Base-by-base conservation (phyloP, 352 stramenopile species). In the Phytophthora hybrid region DNA sequence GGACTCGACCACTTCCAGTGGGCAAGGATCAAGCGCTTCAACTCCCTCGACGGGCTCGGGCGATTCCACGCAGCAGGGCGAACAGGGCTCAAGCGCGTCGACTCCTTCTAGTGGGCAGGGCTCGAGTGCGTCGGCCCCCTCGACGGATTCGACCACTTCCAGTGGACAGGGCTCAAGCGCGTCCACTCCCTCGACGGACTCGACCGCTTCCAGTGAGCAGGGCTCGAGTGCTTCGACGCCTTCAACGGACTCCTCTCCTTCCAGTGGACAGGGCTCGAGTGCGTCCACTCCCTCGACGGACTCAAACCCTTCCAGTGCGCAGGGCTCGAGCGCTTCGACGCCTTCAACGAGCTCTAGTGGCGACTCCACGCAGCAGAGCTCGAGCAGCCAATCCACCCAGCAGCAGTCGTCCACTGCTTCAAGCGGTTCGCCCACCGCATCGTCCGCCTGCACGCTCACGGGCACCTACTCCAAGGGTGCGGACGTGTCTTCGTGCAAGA, bases 401-500 rank as follows among this genome's bases (percentile, higher is more conserved):
- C 66, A 74, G 13, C 69, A 70, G 51, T 75, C 62, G 5, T 71
- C 69, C 4, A 69, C 67, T 56, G 67, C 67, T 5, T 74, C 67
- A 6, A 75, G 69, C 39, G 62, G 55, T n/a, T 31, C 55, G 32
- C 32, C 47, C 2, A 63, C 55, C 21, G 31, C 69, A 13, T 71
- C 69, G 7, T 57, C 59, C 63, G 57, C 71, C 10, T 74, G 67
- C 11, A 74, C 67, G 34, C 47, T 74, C 10, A 74, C 67, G 6
- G 60, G 78, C 11, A 78, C 66, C 3, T 83, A 85, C 73, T 73
- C 67, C 44, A 69, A 63, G 47, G 76, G 60, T 6, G 62, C 55
- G 21, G 64, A 73, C 19, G 66, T 85, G 19, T 70, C 60, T 6
- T 71, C 67, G 19, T 85, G 79, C 69, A 71, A 71, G 52, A 73